Percentiles rank a stretch among this genome's conserved stretches.
Conservation (phyloP, 345 rosid genomes). For the Abelmoschus esculentus region DNA sequence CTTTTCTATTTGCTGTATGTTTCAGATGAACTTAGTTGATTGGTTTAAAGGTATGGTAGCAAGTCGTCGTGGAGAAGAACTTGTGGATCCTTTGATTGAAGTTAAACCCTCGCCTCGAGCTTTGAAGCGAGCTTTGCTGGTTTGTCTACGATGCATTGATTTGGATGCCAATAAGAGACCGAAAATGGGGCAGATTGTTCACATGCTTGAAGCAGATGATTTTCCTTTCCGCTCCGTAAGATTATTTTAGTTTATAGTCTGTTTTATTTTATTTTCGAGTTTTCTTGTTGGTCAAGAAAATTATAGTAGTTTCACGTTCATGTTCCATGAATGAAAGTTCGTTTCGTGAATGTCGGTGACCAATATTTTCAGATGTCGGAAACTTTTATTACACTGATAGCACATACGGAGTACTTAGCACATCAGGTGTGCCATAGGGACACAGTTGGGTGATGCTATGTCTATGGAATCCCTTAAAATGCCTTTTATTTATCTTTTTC, state of each 20-base stretch:
- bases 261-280: no score
- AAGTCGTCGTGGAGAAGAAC: conserved; percentile 75
- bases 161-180: conserved; percentile 76
- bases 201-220: conserved; percentile 96
- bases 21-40: conserved; percentile 87
- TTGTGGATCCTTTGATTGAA: conserved; percentile 68
- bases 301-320: not conserved
- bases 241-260: no score
- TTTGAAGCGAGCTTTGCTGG: conserved; percentile 62
- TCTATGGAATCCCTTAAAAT: no score
- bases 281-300: no score
- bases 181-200: conserved; percentile 95
- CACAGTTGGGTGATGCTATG: not conserved
- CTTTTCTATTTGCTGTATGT: conserved; percentile 1
- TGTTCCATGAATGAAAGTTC: not conserved
- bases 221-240: conserved; percentile 81
- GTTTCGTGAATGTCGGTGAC: not conserved
- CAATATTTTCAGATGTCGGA: not conserved
- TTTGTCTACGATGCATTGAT: conserved; percentile 92
- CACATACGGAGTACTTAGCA: no score
- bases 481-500: not conserved
- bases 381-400: no score
- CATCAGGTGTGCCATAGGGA: not conserved
- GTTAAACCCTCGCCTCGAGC: conserved; percentile 59
- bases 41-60: conserved; percentile 98